Base-by-base conservation (phyloP, 345 rosid genomes). In the Pistacia integerrima region DNA sequence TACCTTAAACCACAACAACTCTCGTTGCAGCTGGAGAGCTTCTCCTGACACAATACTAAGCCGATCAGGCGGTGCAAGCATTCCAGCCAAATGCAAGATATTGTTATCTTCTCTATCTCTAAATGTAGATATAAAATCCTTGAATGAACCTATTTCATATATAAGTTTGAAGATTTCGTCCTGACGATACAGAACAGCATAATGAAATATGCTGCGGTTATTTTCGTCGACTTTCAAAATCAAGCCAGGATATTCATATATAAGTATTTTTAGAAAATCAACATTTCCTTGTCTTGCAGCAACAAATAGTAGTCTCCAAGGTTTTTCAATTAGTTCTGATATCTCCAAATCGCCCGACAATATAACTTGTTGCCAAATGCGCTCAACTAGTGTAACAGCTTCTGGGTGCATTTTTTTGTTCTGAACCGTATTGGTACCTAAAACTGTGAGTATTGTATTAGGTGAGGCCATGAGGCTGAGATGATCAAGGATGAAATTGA, bases 31-130 rank as follows among this genome's bases (percentile, higher is more conserved):
- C 12, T 79, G 77, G 14, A 74, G 46, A 36, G 78, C 82, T 20
- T 75, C 82, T 55, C 82, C 82, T 4, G 82, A 70, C 63, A 64
- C 75, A 38, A 25, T 66, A 36, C 58, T 41, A 20, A 79, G 76
- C 11, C 64, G 82, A 17, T 38, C 56, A 10, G 35, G n/a, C 22
- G 78, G 67, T 54, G 78, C 51, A 60, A 74, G 18, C 35, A 41
- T 65, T 55, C 65, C 82, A 6, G 79, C 78, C 16, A 79, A 49
- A 25, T 25, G 25, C 25, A 25, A 25, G 25, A 25, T 25, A 25
- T 25, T 25, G 25, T 25, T 25, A 25, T 30, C 0, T 74, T 14
- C 3, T 22, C 1, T 1, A 51, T 78, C 33, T 2, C 17, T 60
- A 2, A n/a, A 2, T 36, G 8, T 22, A 64, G 51, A 25, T 30